Evolutionary conservation across 2,329 filamentous ascomycete species (phyloP).

Genomic region (Colletotrichum neosansevieriae): DNA sequence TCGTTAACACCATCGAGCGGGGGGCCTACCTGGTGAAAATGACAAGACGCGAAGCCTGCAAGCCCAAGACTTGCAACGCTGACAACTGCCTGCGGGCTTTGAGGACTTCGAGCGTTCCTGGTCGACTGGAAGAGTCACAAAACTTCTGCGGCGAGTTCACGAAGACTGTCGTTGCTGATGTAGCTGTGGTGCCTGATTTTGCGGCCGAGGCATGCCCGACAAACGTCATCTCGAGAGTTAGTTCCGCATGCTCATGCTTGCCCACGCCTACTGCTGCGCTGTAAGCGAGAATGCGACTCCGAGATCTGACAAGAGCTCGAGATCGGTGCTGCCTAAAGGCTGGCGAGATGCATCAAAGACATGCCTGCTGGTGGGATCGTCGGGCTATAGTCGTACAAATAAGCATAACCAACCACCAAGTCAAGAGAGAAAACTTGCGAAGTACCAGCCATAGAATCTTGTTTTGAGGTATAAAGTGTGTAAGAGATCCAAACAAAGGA

Average conservation of each 20-base stretch:
- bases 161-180: slow-evolving; percentile 39
- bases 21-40: slow-evolving; percentile 55
- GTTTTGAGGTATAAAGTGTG: background rate
- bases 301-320: no score
- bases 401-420: no score
- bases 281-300: no score
- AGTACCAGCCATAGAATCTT: background rate
- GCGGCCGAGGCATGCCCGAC: slow-evolving; percentile 41
- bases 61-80: slow-evolving; percentile 42
- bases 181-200: slow-evolving; percentile 41
- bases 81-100: slow-evolving; percentile 44
- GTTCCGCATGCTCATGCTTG: slow-evolving; percentile 44
- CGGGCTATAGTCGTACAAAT: no score
- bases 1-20: slow-evolving; percentile 58
- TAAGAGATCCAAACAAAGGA: slow-evolving; percentile 3
- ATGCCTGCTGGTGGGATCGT: no score
- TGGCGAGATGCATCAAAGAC: background rate
- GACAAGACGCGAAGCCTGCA: slow-evolving; percentile 43
- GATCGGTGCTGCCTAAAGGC: no score
- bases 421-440: background rate
- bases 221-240: slow-evolving; percentile 43
- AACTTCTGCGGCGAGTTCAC: slow-evolving; percentile 43
- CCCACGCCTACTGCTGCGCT: slow-evolving; percentile 39
- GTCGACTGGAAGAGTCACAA: slow-evolving; percentile 42
- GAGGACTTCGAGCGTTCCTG: slow-evolving; percentile 36